Evolutionary conservation across 2,329 filamentous ascomycete genomes (phyloP).

Genomic region (Podosphaera xanthii): DNA sequence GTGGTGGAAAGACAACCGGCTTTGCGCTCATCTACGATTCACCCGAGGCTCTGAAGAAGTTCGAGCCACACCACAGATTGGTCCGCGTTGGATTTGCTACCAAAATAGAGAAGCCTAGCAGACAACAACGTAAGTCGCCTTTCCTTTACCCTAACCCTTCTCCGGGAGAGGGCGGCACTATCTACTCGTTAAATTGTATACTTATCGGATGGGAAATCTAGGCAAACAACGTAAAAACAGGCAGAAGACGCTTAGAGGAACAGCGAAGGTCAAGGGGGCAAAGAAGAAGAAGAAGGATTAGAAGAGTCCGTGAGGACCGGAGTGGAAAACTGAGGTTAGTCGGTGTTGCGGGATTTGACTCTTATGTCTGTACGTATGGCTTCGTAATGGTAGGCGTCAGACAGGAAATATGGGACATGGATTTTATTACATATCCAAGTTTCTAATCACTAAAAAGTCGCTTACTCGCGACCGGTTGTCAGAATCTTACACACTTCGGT

Average conservation of each 20-base stretch:
- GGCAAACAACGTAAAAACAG: constrained; percentile 99
- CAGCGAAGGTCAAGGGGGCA: constrained; percentile 92
- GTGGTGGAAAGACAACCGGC: constrained; percentile 98
- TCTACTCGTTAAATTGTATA: background rate
- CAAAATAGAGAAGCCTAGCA: constrained; percentile 93
- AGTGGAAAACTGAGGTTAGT: constrained; percentile 9
- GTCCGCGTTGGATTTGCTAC: constrained; percentile 75
- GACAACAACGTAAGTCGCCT: constrained; percentile 84
- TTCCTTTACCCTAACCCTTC: background rate
- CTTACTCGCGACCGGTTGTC: too few species aligned
- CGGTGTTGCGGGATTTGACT: constrained; percentile 11
- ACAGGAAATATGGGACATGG: too few species aligned
- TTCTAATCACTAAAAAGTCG: too few species aligned
- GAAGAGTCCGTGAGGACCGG: constrained; percentile 19
- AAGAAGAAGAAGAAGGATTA: constrained; percentile 89
- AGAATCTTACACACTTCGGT: too few species aligned
- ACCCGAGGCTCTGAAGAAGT: constrained; percentile 97
- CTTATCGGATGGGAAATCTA: constrained; percentile 23
- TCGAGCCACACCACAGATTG: constrained; percentile 95
- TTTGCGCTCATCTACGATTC: constrained; percentile 99
- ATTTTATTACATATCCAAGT: too few species aligned
- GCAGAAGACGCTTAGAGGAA: constrained; percentile 94
- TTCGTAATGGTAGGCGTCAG: too few species aligned
- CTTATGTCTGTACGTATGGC: too few species aligned
- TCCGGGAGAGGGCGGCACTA: background rate